A percentile compares a stretch with the other conserved stretches of the same genome.
phyloP scores from a whole-genome alignment of 371 early-diverging fungal genomes.

The Zychaea mexicana region DNA sequence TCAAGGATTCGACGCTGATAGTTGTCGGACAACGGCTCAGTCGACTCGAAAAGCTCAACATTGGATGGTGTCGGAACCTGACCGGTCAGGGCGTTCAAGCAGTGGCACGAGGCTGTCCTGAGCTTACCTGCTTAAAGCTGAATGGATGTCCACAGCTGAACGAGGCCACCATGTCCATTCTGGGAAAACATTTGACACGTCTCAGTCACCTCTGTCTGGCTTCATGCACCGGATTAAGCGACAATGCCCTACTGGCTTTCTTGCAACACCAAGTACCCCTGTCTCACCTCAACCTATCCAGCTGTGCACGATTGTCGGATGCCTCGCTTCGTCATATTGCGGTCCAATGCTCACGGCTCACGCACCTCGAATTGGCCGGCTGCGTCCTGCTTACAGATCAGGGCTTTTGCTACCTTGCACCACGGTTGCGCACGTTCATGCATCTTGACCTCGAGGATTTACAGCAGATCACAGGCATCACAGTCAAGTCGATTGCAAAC shows the following conservation, averaged over 20 bases:
- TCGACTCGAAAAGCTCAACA: conserved; percentile 43
- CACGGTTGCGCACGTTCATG: conserved; percentile 36
- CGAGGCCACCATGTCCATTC: conserved; percentile 37
- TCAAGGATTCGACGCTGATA: conserved; percentile 51
- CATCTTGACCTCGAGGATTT: conserved; percentile 60
- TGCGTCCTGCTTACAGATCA: conserved; percentile 52
- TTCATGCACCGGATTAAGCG: conserved; percentile 48
- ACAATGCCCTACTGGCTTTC: conserved; percentile 38
- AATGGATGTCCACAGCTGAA: conserved; percentile 56
- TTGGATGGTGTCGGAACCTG: conserved; percentile 60
- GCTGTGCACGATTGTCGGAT: conserved; percentile 49
- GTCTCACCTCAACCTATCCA: conserved; percentile 51
- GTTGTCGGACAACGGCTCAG: conserved; percentile 31
- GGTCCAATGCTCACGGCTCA: conserved; percentile 29
- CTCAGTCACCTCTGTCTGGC: conserved; percentile 51
- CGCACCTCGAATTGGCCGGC: conserved; percentile 55
- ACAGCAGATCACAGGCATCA: conserved; percentile 45
- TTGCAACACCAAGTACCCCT: conserved; percentile 26
- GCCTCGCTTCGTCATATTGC: conserved; percentile 41
- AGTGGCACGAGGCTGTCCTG: conserved; percentile 35
- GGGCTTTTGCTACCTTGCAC: conserved; percentile 45
- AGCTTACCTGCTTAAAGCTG: conserved; percentile 42
- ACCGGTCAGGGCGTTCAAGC: conserved; percentile 45
- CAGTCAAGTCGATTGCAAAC: conserved; percentile 49
- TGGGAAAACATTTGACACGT: conserved; percentile 39